A percentile compares a stretch with the other conserved stretches of the same genome.
These are phyloP conservation scores for Aspergillus hiratsukae DNA, from an alignment of 2,329 filamentous ascomycete species.

Conservation along the genomic window DNA sequence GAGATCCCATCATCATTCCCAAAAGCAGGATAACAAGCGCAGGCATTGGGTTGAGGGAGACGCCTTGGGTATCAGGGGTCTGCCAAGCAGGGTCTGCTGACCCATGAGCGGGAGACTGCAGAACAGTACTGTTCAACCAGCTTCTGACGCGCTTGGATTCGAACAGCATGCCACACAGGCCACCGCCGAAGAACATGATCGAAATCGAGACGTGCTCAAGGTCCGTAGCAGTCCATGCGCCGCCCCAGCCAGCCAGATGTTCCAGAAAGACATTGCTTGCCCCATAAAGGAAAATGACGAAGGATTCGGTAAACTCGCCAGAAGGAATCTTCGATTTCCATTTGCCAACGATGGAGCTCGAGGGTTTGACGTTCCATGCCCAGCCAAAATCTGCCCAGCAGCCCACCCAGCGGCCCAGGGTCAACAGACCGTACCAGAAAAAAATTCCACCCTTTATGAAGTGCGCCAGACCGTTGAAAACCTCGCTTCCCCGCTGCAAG, in stretches of 20 bases:
- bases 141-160: constrained; percentile 68
- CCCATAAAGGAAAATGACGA: constrained; percentile 86
- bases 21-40: constrained; percentile 80
- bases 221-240: constrained; percentile 70
- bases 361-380: constrained; percentile 87
- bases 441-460: constrained; percentile 94
- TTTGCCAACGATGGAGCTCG: constrained; percentile 51
- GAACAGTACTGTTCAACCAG: constrained; percentile 46
- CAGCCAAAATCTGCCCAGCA: constrained; percentile 87
- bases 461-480: constrained; percentile 86
- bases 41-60: constrained; percentile 84
- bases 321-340: constrained; percentile 63
- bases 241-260: constrained; percentile 70
- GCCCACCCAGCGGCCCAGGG: constrained; percentile 83
- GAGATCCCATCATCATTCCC: constrained; percentile 92
- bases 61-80: constrained; percentile 62
- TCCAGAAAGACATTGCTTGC: constrained; percentile 88
- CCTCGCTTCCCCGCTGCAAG: constrained; percentile 56
- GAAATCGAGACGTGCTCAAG: constrained; percentile 92
- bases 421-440: constrained; percentile 86
- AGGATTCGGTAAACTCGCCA: constrained; percentile 85
- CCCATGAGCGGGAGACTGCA: constrained; percentile 36
- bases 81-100: constrained; percentile 50
- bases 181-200: constrained; percentile 88
- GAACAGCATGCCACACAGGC: constrained; percentile 80